phyloP scores from a whole-genome alignment of 1,139 yeast genomes.

The Meyerozyma athensensis region DNA sequence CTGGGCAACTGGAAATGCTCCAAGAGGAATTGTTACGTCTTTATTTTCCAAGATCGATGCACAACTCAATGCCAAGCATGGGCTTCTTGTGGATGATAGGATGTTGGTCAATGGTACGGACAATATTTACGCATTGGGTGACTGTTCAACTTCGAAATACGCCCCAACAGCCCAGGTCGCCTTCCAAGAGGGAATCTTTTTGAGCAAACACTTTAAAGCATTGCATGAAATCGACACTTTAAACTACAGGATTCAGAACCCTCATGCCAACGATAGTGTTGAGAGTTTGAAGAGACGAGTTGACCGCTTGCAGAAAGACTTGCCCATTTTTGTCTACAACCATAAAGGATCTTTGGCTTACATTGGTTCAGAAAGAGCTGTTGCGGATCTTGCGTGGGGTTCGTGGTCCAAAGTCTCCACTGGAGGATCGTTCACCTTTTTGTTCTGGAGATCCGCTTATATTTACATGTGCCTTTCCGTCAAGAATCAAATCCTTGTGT shows the following conservation, averaged over 20 bases:
- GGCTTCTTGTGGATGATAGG: slow-evolving; percentile 77
- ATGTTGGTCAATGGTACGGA: slow-evolving; percentile 79
- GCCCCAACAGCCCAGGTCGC: slow-evolving; percentile 99
- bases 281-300: slow-evolving; percentile 40
- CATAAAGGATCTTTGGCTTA: slow-evolving; percentile 76
- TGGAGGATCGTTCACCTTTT: slow-evolving; percentile 82
- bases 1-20: slow-evolving; percentile 98
- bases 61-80: slow-evolving; percentile 86
- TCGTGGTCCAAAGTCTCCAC: slow-evolving; percentile 76
- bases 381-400: slow-evolving; percentile 88
- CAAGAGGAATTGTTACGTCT: slow-evolving; percentile 68
- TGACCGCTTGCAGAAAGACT: slow-evolving; percentile 36
- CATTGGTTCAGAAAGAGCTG: slow-evolving; percentile 88
- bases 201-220: slow-evolving; percentile 67
- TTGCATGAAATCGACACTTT: slow-evolving; percentile 65
- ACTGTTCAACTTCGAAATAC: slow-evolving; percentile 84
- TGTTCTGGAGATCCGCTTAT: slow-evolving; percentile 94
- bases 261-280: slow-evolving; percentile 26
- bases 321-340: slow-evolving; percentile 58
- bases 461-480: slow-evolving; percentile 88
- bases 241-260: slow-evolving; percentile 35
- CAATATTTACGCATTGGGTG: slow-evolving; percentile 87
- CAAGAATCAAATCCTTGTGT: slow-evolving; percentile 80
- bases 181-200: slow-evolving; percentile 84
- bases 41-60: slow-evolving; percentile 69